Base-by-base conservation (phyloP, 1,139 yeast genomes). In the Geotrichum siamense region DNA sequence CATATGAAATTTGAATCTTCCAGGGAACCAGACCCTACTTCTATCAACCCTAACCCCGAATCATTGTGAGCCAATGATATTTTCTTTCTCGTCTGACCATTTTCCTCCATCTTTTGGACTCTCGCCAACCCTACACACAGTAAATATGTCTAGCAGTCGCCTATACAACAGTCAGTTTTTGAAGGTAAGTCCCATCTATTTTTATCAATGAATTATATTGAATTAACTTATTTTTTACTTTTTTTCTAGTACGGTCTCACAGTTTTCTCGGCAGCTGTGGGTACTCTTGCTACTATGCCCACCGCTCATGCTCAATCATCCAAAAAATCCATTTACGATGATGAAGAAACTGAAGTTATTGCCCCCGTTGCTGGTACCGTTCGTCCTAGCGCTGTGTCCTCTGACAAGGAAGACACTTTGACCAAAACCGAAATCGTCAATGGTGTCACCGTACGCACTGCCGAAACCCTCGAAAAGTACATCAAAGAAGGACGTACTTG, bases 241-340 rank as follows among this genome's bases (percentile, higher is more conserved):
- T 20, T 20, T 32, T 5, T 26, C 8, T 13, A 43, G 45, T 33
- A 38, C 27, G 42, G 42, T 25, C 21, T 43, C 30, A 27, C 45
- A 9, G 34, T 17, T 19, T 22, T 43, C 23, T 23, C 46, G 22
- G 46, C 43, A 19, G 39, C 35, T n/a, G 42, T 41, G 23, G 46
- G 40, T 22, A 27, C 43, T 9, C 30, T 15, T 16, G 30, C 38
- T 17, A 38, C 40, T 19, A 43, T 43, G 39, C 58, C 58, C 19
- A 55, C 54, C 12, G 59, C 57, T 17, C 44, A 50, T 17, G 59
- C 59, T 9, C 54, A 42, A 8, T 43, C 59, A 16, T n/a, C n/a
- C n/a, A 58, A 57, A 45, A 69, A 66, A 52, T 71, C 83, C 49
- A 81, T 82, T 56, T 82, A 83, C 58, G 82, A 75, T 49, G 81